phyloP scores from a whole-genome alignment of 371 early-diverging fungal genomes.

The Rhizopus arrhizus region DNA sequence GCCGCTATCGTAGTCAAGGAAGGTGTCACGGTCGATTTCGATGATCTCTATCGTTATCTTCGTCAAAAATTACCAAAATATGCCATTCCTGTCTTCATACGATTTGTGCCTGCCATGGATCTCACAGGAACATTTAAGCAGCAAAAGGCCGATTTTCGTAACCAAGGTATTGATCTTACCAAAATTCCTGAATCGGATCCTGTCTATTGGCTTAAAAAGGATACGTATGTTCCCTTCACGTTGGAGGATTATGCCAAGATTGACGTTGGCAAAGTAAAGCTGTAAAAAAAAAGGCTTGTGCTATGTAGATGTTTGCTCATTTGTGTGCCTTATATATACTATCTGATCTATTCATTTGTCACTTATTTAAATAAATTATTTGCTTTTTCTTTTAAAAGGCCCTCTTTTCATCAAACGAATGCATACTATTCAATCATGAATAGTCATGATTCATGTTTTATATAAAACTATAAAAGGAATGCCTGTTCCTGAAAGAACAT shows the following conservation, averaged over 20 bases:
- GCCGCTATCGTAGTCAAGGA: slow-evolving; percentile 57
- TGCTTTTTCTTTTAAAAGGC: no score
- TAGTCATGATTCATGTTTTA: no score
- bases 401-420: no score
- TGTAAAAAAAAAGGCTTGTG: slow-evolving; percentile 7
- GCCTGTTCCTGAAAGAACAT: no score
- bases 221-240: slow-evolving; percentile 52
- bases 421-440: no score
- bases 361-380: no score
- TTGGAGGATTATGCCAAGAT: slow-evolving; percentile 26
- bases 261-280: slow-evolving; percentile 27
- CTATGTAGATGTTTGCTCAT: background rate
- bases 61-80: slow-evolving; percentile 60
- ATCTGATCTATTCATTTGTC: no score
- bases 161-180: slow-evolving; percentile 50
- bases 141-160: slow-evolving; percentile 50
- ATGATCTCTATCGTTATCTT: slow-evolving; percentile 35
- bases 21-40: slow-evolving; percentile 30
- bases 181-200: slow-evolving; percentile 37
- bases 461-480: no score
- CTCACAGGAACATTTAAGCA: slow-evolving; percentile 64
- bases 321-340: no score
- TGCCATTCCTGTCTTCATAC: slow-evolving; percentile 64
- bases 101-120: slow-evolving; percentile 48
- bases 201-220: slow-evolving; percentile 51